A percentile compares a stretch with the other conserved stretches of the same genome.
Conservation (phyloP, 2,329 filamentous ascomycete species). For the Hypocrella siamensis region DNA sequence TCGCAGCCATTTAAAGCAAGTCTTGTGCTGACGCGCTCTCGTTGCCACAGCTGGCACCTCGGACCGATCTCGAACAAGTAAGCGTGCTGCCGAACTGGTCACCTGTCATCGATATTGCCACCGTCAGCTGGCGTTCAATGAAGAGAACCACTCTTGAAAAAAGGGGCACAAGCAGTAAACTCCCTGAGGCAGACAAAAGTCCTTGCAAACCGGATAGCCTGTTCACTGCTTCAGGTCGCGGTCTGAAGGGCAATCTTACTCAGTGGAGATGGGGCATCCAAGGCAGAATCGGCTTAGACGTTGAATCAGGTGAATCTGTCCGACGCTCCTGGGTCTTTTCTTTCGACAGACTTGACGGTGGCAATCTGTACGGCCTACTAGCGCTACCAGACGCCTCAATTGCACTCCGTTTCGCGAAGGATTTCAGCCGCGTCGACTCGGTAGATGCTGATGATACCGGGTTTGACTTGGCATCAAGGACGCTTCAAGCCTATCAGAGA, state of each 20-base stretch:
- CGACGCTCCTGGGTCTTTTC: constrained; percentile 38
- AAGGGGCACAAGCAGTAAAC: not conserved
- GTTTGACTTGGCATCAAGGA: constrained; percentile 38
- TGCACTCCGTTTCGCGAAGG: constrained; percentile 30
- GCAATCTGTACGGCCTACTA: constrained; percentile 23
- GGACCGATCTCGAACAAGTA: constrained; percentile 27
- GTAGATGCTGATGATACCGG: constrained; percentile 21
- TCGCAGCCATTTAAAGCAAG: too few relatives aligned
- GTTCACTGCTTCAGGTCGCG: constrained; percentile 52
- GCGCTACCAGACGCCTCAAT: constrained; percentile 32
- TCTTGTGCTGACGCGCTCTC: not conserved
- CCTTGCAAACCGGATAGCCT: constrained; percentile 30
- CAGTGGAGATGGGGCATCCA: constrained; percentile 57
- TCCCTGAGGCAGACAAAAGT: constrained; percentile 10
- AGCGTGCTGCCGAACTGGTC: constrained; percentile 47
- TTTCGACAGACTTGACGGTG: constrained; percentile 6
- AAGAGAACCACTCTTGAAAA: not conserved
- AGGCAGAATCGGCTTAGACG: constrained; percentile 46
- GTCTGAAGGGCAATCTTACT: constrained; percentile 44
- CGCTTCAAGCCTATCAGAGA: constrained; percentile 27
- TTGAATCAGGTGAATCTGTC: constrained; percentile 32
- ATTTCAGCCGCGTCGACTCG: constrained; percentile 29
- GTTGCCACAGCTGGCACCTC: constrained; percentile 32
- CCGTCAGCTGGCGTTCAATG: constrained; percentile 6
- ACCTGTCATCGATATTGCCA: constrained; percentile 38